Evolutionary conservation across 345 rosid species (phyloP).

Genomic region (Noccaea bulbosa): DNA sequence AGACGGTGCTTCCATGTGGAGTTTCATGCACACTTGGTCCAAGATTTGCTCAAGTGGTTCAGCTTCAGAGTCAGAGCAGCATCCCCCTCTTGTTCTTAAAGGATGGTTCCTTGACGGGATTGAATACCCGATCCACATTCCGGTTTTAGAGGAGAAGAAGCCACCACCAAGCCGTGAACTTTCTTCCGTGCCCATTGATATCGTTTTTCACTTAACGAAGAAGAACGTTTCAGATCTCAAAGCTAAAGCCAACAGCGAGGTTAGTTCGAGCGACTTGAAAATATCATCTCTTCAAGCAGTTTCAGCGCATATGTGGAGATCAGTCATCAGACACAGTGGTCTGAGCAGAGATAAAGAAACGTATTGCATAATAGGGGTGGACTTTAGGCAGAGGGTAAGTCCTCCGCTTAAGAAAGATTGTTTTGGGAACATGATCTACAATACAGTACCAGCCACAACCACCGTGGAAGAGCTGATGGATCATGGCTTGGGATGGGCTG

Average conservation of each 20-base stretch:
- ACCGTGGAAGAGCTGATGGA: constrained; percentile 16
- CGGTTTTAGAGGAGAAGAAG: constrained; percentile 21
- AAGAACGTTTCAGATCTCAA: constrained; percentile 37
- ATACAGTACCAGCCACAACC: neutral
- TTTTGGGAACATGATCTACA: neutral
- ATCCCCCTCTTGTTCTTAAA: constrained; percentile 14
- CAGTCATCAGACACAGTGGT: constrained; percentile 1
- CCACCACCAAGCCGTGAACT: neutral
- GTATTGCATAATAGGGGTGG: constrained; percentile 1
- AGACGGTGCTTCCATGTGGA: constrained; percentile 52
- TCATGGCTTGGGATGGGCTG: constrained; percentile 22
- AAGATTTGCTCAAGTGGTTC: constrained; percentile 39
- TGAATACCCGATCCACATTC: constrained; percentile 36
- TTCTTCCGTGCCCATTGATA: constrained; percentile 21
- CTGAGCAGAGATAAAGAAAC: constrained; percentile 22
- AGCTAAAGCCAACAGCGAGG: constrained; percentile 43
- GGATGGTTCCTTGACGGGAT: constrained; percentile 33
- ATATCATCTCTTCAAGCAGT: constrained; percentile 48
- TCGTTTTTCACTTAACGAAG: constrained; percentile 43
- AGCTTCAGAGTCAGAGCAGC: neutral
- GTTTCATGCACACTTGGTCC: constrained; percentile 52
- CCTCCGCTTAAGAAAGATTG: constrained; percentile 32
- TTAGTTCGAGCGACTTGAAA: neutral
- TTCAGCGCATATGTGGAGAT: constrained; percentile 38
- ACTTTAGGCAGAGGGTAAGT: constrained; percentile 28